These are phyloP conservation scores for Scytalidium lignicola DNA, from an alignment of 2,329 filamentous ascomycete genomes.

Conservation along the genomic window DNA sequence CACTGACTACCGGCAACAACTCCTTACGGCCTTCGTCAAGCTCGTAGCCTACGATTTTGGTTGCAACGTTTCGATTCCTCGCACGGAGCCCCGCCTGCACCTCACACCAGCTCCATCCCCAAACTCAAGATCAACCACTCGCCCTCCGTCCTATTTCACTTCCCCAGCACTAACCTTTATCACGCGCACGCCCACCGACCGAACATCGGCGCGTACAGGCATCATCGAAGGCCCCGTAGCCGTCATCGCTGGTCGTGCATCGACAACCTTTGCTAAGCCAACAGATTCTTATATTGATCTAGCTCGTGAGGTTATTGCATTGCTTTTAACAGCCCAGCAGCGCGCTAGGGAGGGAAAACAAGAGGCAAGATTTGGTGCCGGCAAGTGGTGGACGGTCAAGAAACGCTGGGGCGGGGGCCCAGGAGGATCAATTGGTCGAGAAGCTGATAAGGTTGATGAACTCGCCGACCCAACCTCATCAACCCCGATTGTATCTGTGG, in stretches of 20 bases:
- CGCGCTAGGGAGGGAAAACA: slow-evolving; percentile 51
- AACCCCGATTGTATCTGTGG: neutral
- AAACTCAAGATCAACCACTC: slow-evolving; percentile 2
- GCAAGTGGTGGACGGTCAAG: slow-evolving; percentile 56
- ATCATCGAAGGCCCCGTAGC: slow-evolving; percentile 58
- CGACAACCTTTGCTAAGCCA: slow-evolving; percentile 45
- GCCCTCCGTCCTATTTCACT: slow-evolving; percentile 45
- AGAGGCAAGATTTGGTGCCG: slow-evolving; percentile 53
- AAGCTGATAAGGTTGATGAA: slow-evolving; percentile 33
- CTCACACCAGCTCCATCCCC: slow-evolving; percentile 32
- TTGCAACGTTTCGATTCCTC: slow-evolving; percentile 52
- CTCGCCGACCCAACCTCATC: slow-evolving; percentile 1
- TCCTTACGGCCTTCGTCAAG: slow-evolving; percentile 57
- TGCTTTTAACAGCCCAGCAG: slow-evolving; percentile 59
- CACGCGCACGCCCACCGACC: slow-evolving; percentile 54
- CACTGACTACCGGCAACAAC: slow-evolving; percentile 49
- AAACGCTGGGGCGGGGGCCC: slow-evolving; percentile 59
- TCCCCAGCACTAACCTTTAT: slow-evolving; percentile 55
- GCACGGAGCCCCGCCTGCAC: slow-evolving; percentile 55
- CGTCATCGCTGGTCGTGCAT: slow-evolving; percentile 52
- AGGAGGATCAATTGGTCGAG: slow-evolving; percentile 58
- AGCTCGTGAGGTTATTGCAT: slow-evolving; percentile 54
- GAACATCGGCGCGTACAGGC: slow-evolving; percentile 54
- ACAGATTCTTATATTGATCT: slow-evolving; percentile 59
- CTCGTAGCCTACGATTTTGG: slow-evolving; percentile 62